Percentiles rank a stretch among this genome's conserved stretches.
These are phyloP conservation scores for Nigrospora osmanthi DNA, from an alignment of 2,329 filamentous ascomycete species.

Conservation along the genomic window DNA sequence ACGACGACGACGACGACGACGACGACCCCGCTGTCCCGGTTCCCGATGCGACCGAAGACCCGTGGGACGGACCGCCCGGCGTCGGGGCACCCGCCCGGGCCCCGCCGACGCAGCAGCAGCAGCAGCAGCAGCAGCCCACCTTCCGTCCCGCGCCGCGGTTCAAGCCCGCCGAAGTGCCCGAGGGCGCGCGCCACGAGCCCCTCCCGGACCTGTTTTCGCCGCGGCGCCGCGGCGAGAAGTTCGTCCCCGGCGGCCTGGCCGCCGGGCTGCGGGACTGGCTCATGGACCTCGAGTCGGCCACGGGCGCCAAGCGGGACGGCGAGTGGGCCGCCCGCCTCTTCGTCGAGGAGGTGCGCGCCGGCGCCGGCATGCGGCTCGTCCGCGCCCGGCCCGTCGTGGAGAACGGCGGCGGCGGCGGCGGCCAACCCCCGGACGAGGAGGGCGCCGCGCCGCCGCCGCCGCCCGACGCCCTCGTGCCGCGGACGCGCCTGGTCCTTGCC, in stretches of 20 bases:
- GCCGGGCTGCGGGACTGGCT: constrained; percentile 35
- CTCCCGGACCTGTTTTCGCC: constrained; percentile 31
- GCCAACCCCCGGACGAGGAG: not conserved
- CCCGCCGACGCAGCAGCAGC: not conserved
- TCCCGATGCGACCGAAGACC: too few species aligned
- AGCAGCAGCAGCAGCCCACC: constrained; percentile 17
- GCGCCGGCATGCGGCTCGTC: constrained; percentile 21
- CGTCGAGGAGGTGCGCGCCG: constrained; percentile 14
- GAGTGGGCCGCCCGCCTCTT: constrained; percentile 13
- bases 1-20: too few species aligned
- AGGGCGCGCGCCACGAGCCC: constrained; percentile 13
- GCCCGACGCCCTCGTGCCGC: not conserved
- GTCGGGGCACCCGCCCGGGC: not conserved
- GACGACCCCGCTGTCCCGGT: too few species aligned
- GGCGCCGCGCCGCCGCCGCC: not conserved
- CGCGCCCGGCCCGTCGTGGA: not conserved
- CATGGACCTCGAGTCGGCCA: constrained; percentile 29
- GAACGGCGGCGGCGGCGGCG: not conserved
- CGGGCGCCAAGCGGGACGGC: constrained; percentile 8
- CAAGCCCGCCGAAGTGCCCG: constrained; percentile 17
- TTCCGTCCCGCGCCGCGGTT: constrained; percentile 30
- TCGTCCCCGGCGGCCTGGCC: constrained; percentile 31
- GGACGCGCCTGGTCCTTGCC: constrained; percentile 14
- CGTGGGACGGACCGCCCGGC: too few species aligned
- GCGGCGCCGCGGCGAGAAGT: constrained; percentile 22